Evolutionary conservation across 148 eudicot genomes (phyloP).

Genomic region (Salicornia ramosissima): DNA sequence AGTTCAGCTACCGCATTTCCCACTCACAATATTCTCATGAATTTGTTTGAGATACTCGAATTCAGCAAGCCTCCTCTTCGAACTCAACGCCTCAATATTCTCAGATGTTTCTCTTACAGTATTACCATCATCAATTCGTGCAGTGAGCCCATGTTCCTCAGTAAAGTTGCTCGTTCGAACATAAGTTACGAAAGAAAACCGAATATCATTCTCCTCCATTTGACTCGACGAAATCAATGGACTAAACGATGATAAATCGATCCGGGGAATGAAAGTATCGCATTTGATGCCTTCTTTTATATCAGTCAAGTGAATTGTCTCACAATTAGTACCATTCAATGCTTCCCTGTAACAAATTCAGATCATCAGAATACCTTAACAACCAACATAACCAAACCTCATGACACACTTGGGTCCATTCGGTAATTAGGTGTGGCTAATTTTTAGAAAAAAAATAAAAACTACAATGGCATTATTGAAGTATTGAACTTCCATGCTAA

Average conservation of each 20-base stretch:
- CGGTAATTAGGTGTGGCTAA: too few relatives aligned
- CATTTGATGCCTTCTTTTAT: constrained; percentile 57
- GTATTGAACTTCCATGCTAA: background rate
- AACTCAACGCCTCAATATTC: background rate
- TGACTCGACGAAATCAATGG: constrained; percentile 67
- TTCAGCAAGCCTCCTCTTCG: background rate
- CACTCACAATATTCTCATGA: background rate
- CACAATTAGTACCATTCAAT: constrained; percentile 67
- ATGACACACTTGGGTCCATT: too few relatives aligned
- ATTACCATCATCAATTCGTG: background rate
- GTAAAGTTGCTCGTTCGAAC: constrained; percentile 44
- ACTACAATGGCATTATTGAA: too few relatives aligned
- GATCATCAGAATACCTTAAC: background rate
- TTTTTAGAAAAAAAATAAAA: too few relatives aligned
- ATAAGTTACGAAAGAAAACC: constrained; percentile 58
- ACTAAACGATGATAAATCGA: constrained; percentile 47
- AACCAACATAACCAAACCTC: background rate
- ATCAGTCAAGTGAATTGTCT: constrained; percentile 82
- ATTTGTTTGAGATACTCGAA: constrained; percentile 12
- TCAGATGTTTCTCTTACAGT: background rate
- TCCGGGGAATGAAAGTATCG: constrained; percentile 75
- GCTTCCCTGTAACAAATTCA: constrained; percentile 51
- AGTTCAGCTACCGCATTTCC: background rate
- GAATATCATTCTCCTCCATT: constrained; percentile 48
- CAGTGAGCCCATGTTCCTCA: background rate